A percentile compares a stretch with the other conserved stretches of the same genome.
Conservation (phyloP, 768 basidiomycete genomes). For the Cyclocybe cylindracea region DNA sequence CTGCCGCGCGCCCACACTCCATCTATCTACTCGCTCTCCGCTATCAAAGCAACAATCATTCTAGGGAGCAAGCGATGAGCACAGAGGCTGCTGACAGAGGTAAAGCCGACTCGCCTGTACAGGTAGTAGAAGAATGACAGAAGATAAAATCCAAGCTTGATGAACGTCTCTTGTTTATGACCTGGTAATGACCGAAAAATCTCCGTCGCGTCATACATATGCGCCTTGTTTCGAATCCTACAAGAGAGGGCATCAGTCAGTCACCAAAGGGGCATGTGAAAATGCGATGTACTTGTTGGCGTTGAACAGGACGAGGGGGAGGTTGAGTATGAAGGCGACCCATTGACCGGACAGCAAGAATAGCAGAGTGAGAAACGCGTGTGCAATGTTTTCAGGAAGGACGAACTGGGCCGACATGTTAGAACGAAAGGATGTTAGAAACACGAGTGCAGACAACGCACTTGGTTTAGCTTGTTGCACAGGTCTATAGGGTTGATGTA, state of each 20-base stretch:
- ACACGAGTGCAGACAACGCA: conserved; percentile 33
- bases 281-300: conserved; percentile 81
- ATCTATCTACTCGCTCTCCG: conserved; percentile 61
- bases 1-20: background rate
- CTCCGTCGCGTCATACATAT: conserved; percentile 99
- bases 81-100: background rate
- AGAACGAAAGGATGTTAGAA: background rate
- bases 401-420: conserved; percentile 68
- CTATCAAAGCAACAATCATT: conserved; percentile 87
- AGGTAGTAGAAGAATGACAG: conserved; percentile 92
- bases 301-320: conserved; percentile 86
- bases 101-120: conserved; percentile 62
- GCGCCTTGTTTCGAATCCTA: conserved; percentile 89
- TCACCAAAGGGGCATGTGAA: conserved; percentile 5
- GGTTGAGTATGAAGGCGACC: conserved; percentile 88
- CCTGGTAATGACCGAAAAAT: conserved; percentile 93
- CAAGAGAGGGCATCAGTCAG: background rate
- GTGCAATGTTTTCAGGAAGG: conserved; percentile 92
- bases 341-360: conserved; percentile 98
- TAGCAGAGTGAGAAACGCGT: conserved; percentile 85
- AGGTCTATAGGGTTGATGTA: conserved; percentile 99
- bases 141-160: conserved; percentile 93
- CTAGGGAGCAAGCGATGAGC: conserved; percentile 33
- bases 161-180: conserved; percentile 96
- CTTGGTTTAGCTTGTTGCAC: conserved; percentile 98